Conservation (phyloP, 176 grass and related monocot genomes). For the Oryza brachyantha region DNA sequence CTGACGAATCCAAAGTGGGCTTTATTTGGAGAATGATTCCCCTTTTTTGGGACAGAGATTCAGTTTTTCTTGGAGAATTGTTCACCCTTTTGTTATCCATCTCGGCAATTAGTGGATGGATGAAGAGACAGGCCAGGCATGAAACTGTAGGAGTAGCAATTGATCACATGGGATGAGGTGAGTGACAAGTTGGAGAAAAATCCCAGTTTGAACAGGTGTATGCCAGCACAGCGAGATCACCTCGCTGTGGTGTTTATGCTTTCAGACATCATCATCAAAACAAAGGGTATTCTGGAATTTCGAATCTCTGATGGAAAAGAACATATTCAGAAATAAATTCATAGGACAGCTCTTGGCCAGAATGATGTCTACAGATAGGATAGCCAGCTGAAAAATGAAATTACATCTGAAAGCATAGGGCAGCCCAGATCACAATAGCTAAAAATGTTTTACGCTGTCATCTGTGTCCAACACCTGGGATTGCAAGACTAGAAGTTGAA, state of each 20-base stretch:
- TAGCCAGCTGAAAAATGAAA: background rate
- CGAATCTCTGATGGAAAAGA: background rate
- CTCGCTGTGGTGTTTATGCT: background rate
- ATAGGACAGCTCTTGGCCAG: background rate
- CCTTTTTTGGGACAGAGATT: background rate
- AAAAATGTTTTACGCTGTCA: background rate
- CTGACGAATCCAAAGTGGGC: background rate
- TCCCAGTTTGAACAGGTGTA: background rate
- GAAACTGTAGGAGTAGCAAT: background rate
- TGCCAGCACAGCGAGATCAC: background rate
- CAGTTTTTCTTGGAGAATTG: no score
- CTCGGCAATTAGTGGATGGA: background rate
- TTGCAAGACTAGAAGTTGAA: background rate
- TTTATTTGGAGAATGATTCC: background rate
- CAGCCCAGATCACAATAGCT: background rate
- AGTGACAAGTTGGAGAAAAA: background rate
- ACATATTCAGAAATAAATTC: background rate
- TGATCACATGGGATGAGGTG: background rate
- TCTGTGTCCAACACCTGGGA: background rate
- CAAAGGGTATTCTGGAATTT: background rate
- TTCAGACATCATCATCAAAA: background rate
- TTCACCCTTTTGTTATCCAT: background rate
- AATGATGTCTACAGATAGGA: background rate
- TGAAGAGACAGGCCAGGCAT: background rate
- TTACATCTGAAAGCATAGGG: constrained; percentile 14